These are phyloP conservation scores for Ilyonectria sp. DNA, from an alignment of 2,329 filamentous ascomycete species.

Conservation along the genomic window DNA sequence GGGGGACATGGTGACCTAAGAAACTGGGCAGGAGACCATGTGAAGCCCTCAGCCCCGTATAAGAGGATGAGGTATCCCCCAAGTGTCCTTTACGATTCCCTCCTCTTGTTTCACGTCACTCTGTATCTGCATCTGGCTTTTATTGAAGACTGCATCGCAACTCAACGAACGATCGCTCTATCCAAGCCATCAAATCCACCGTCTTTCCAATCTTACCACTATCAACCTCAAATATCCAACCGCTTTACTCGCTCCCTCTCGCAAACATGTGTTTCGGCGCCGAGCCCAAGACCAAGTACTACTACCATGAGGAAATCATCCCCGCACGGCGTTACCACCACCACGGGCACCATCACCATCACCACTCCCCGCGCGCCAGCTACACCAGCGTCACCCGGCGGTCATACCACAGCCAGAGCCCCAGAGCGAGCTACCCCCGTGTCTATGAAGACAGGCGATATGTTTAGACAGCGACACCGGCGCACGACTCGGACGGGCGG, in stretches of 20 bases:
- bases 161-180: neutral
- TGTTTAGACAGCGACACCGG: constrained; percentile 10
- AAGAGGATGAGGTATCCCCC: constrained; percentile 43
- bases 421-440: constrained; percentile 59
- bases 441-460: constrained; percentile 56
- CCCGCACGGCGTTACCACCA: constrained; percentile 60
- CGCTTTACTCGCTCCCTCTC: neutral
- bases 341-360: constrained; percentile 54
- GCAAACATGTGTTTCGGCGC: constrained; percentile 66
- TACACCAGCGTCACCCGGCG: constrained; percentile 58
- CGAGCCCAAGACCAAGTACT: constrained; percentile 64
- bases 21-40: constrained; percentile 48
- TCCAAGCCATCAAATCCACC: constrained; percentile 3
- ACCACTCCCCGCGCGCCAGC: constrained; percentile 57
- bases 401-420: constrained; percentile 57
- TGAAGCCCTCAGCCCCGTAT: constrained; percentile 40
- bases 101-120: constrained; percentile 25
- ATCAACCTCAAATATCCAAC: neutral
- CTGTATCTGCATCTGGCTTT: neutral
- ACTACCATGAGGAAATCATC: constrained; percentile 69
- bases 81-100: neutral
- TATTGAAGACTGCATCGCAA: neutral
- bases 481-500: constrained; percentile 1
- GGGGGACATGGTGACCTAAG: constrained; percentile 43
- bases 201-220: neutral